Percentiles rank a stretch among this genome's conserved stretches.
Conservation (phyloP, 345 rosid species). For the Turnera subulata region DNA sequence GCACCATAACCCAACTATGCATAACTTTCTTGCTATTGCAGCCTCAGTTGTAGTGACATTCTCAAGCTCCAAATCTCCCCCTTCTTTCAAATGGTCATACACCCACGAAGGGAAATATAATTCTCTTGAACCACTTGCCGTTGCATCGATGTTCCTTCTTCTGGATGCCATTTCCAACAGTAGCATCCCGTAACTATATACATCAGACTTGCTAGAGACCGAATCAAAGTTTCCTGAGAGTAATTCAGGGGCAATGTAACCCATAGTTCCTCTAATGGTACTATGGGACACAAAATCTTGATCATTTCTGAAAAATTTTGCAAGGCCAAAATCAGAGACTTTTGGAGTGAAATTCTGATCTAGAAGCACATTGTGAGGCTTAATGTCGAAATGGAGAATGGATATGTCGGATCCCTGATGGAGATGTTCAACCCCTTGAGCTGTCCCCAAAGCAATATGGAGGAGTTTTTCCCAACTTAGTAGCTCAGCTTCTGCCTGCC, state of each 20-base stretch:
- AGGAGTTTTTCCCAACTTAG: constrained; percentile 24
- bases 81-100: constrained; percentile 17
- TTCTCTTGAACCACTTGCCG: background rate
- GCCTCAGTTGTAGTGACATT: constrained; percentile 16
- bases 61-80: constrained; percentile 22
- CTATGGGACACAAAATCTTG: constrained; percentile 15
- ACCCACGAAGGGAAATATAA: constrained; percentile 19
- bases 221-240: constrained; percentile 15
- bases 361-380: constrained; percentile 31
- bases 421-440: constrained; percentile 26
- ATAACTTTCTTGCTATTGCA: constrained; percentile 24
- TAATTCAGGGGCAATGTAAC: constrained; percentile 25
- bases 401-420: constrained; percentile 24
- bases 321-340: constrained; percentile 32
- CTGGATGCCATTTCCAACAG: constrained; percentile 24
- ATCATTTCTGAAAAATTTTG: constrained; percentile 21
- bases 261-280: constrained; percentile 19
- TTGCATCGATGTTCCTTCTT: constrained; percentile 5
- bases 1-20: constrained; percentile 38
- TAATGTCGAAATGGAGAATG: constrained; percentile 33
- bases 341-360: constrained; percentile 21
- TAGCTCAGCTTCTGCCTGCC: constrained; percentile 3
- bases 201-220: constrained; percentile 27
- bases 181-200: constrained; percentile 27
- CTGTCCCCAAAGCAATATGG: constrained; percentile 23